These are phyloP conservation scores for Podospora pseudopauciseta DNA, from an alignment of 495 filamentous ascomycete genomes.

Conservation along the genomic window DNA sequence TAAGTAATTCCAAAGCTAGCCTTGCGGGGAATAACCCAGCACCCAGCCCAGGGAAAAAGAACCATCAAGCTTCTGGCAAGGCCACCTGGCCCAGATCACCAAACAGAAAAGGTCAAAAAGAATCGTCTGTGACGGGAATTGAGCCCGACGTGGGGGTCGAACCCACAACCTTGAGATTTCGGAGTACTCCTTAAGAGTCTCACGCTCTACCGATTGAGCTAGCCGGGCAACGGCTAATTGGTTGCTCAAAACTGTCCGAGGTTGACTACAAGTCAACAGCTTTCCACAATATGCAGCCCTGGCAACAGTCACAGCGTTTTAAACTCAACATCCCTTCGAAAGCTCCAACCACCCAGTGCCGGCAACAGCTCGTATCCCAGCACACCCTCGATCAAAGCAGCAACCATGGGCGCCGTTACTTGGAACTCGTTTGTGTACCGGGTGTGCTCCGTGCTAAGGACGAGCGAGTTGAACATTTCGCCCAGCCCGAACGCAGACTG, in stretches of 20 bases:
- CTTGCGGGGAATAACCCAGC: not conserved
- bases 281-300: too few relatives aligned
- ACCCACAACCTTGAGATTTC: conserved; percentile 27
- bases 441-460: conserved; percentile 28
- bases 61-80: too few relatives aligned
- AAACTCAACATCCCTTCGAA: conserved; percentile 24
- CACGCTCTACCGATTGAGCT: conserved; percentile 84
- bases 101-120: conserved; percentile 9
- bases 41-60: not conserved
- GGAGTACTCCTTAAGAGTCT: conserved; percentile 61
- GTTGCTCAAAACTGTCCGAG: not conserved
- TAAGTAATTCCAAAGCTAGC: not conserved
- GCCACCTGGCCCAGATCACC: not conserved
- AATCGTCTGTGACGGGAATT: conserved; percentile 20
- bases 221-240: conserved; percentile 41
- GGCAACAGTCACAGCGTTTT: conserved; percentile 15
- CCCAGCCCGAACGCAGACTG: conserved; percentile 39
- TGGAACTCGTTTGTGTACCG: conserved; percentile 25
- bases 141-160: conserved; percentile 28
- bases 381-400: conserved; percentile 39
- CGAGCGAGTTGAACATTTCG: conserved; percentile 36
- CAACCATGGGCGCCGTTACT: conserved; percentile 34
- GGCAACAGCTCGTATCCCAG: conserved; percentile 38
- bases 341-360: conserved; percentile 18
- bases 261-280: too few relatives aligned